A percentile compares a stretch with the other conserved stretches of the same genome.
Evolutionary conservation across 2,329 filamentous ascomycete species (phyloP).

Genomic region (Alternaria triticina): DNA sequence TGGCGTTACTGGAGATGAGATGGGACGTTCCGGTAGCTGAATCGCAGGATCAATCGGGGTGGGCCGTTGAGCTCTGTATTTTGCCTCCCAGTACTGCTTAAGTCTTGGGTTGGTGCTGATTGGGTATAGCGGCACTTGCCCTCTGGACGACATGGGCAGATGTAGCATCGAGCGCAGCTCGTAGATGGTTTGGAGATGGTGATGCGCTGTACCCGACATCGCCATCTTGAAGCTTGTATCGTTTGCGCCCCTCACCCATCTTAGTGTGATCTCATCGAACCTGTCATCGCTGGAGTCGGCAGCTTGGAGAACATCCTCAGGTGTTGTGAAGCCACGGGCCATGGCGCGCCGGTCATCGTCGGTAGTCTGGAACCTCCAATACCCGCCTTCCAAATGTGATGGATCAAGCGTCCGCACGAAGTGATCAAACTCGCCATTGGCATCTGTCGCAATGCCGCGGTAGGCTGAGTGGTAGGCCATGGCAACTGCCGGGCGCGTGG

Average conservation of each 20-base stretch:
- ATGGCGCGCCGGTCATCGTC: constrained; percentile 23
- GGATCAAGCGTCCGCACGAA: constrained; percentile 5
- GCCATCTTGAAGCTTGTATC: constrained; percentile 1
- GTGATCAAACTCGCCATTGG: constrained; percentile 16
- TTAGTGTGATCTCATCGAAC: constrained; percentile 18
- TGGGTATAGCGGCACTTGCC: constrained; percentile 21
- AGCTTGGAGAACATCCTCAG: constrained; percentile 21
- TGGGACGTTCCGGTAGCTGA: not conserved
- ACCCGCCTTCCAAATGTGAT: constrained; percentile 9
- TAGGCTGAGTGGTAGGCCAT: constrained; percentile 17
- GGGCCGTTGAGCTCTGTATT: not conserved
- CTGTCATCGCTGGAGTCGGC: constrained; percentile 13
- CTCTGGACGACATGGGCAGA: constrained; percentile 15
- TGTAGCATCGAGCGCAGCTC: constrained; percentile 18
- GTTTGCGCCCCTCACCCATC: constrained; percentile 21
- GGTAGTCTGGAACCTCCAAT: constrained; percentile 23
- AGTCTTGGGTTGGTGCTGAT: constrained; percentile 2
- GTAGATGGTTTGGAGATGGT: constrained; percentile 20
- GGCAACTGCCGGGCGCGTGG: not conserved
- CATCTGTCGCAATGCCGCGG: not conserved
- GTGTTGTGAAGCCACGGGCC: constrained; percentile 13
- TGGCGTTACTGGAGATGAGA: not conserved
- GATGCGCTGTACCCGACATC: constrained; percentile 10
- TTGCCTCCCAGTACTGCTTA: constrained; percentile 9
- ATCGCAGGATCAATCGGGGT: not conserved